Evolutionary conservation across 2,329 filamentous ascomycete species (phyloP), one percentile per base, ranked within the genome.

Genomic region (Exophiala aquamarina): DNA sequence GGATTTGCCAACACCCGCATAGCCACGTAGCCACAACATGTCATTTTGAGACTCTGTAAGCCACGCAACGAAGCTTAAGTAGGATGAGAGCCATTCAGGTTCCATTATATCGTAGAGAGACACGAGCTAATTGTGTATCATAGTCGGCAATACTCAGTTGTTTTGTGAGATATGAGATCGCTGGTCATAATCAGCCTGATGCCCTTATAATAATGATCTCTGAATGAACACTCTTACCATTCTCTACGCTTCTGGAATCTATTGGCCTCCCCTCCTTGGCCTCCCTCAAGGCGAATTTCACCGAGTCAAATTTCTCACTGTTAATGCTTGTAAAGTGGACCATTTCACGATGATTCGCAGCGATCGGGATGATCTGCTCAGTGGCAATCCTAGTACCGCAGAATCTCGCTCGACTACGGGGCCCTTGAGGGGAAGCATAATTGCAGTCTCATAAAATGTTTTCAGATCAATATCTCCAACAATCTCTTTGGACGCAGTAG

Each of bases 401-500:
- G 41, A 44, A 26, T 44, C 41, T 17, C 32, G 15, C 19, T 44
- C 41, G 6, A 44, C 41, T 7, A 44, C 41, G 3, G 20, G 41
- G n/a, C 7, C 19, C n/a, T 36, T 44, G 41, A 44, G 29, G 15
- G 29, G 40, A 10, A 33, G 28, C 40, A 43, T 32, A 19, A 43
- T 44, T 5, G 19, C 41, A 15, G 41, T 44, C 23, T 44, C 41
- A 19, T 44, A 44, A 19, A 44, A 44, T 4, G 41, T 44, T 14
- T 26, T 38, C 18, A 44, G 34, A 13, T 33, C 28, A 21, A 43
- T 33, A 19, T 37, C 31, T 15, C 8, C n/a, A 18, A 21, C 34
- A 17, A 44, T 26, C 10, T 35, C 31, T 26, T 37, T 44, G 18
- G 37, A 44, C 10, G 18, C 34, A 5, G 32, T 44, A 7, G 41